These are phyloP conservation scores for Hanseniaspora uvarum DNA, from an alignment of 1,139 yeast species.

Conservation along the genomic window DNA sequence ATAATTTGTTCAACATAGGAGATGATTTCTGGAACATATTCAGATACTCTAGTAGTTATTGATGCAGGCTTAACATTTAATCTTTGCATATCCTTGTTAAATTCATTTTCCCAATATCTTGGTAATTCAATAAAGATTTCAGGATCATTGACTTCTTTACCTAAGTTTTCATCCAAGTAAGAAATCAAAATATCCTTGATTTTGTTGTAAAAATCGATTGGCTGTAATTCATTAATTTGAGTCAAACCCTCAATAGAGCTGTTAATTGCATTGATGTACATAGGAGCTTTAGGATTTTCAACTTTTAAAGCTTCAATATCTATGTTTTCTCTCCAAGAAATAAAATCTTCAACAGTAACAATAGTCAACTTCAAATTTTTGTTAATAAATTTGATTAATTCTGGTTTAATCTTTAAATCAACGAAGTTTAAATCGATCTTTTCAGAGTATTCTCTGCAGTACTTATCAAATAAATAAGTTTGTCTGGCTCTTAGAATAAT, in stretches of 20 bases:
- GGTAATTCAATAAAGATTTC: constrained; percentile 72
- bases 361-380: constrained; percentile 43
- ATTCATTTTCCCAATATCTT: constrained; percentile 79
- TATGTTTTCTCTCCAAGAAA: constrained; percentile 42
- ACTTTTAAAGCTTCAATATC: constrained; percentile 44
- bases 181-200: constrained; percentile 71
- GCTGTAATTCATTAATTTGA: constrained; percentile 22
- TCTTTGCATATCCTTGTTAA: constrained; percentile 71
- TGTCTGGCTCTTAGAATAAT: constrained; percentile 92
- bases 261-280: constrained; percentile 62
- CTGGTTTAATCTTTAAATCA: constrained; percentile 35
- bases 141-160: constrained; percentile 74
- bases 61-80: constrained; percentile 78
- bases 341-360: constrained; percentile 34
- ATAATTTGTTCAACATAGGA: constrained; percentile 66
- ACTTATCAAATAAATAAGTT: constrained; percentile 61
- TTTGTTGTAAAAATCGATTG: constrained; percentile 38
- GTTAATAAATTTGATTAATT: constrained; percentile 35
- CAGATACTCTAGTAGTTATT: constrained; percentile 90
- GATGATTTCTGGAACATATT: constrained; percentile 86
- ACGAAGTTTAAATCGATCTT: constrained; percentile 36
- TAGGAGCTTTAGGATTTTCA: constrained; percentile 69
- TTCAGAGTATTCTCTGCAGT: constrained; percentile 34
- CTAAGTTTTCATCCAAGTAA: constrained; percentile 57
- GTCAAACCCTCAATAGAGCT: constrained; percentile 42